Evolutionary conservation across 1,139 yeast genomes (phyloP).

Genomic region (Geotrichum histeridarum): DNA sequence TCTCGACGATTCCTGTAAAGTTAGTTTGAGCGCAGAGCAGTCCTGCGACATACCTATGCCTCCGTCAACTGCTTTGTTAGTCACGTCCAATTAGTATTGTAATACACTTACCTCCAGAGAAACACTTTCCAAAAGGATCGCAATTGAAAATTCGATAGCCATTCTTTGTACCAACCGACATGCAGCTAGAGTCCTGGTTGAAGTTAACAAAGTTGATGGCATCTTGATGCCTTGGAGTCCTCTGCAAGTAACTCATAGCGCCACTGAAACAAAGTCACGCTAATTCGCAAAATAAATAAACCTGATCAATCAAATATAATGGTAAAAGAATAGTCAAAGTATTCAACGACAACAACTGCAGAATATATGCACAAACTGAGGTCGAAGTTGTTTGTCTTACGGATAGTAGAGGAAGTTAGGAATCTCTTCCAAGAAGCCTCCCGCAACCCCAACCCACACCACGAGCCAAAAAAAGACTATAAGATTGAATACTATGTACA

Average conservation of each 20-base stretch:
- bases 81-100: not conserved
- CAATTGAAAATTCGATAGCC: slow-evolving; percentile 88
- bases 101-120: slow-evolving; percentile 42
- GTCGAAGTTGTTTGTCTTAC: too few species aligned
- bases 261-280: not conserved
- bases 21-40: not conserved
- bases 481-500: not conserved
- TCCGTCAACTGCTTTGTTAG: slow-evolving; percentile 6
- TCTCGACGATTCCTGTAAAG: slow-evolving; percentile 58
- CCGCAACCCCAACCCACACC: too few species aligned
- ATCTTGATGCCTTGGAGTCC: slow-evolving; percentile 15
- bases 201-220: slow-evolving; percentile 59
- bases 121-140: slow-evolving; percentile 83
- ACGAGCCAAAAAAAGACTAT: too few species aligned
- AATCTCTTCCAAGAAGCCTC: too few species aligned
- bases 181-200: slow-evolving; percentile 86
- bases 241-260: slow-evolving; percentile 9
- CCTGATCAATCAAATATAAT: not conserved
- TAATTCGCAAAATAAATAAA: not conserved
- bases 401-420: too few species aligned
- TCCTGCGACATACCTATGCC: slow-evolving; percentile 1
- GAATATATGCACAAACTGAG: too few species aligned
- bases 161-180: slow-evolving; percentile 69
- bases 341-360: not conserved
- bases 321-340: not conserved